Conservation (phyloP, 139 green algal genomes). For the Chlamydomonas eustigma region DNA sequence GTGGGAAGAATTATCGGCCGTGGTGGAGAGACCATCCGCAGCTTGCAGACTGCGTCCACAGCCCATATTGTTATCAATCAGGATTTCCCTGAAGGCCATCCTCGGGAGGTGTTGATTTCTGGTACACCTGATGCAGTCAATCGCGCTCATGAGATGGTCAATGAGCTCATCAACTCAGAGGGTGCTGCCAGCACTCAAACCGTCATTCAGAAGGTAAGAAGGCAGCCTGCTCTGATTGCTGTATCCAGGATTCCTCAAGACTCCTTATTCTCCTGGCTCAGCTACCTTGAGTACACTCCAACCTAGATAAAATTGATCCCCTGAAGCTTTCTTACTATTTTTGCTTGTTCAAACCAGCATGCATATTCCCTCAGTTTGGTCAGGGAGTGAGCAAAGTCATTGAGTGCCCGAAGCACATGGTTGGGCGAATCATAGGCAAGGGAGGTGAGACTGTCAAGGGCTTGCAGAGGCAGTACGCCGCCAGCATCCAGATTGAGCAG, state of each 20-base stretch:
- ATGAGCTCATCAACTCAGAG: constrained; percentile 81
- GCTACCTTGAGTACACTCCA: too few relatives aligned
- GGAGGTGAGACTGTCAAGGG: constrained; percentile 91
- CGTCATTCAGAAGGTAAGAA: constrained; percentile 79
- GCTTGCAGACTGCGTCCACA: constrained; percentile 79
- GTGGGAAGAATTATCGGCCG: constrained; percentile 94
- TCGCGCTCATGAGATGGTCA: constrained; percentile 68
- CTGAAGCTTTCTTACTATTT: neutral
- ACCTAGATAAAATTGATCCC: too few relatives aligned
- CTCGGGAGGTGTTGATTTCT: constrained; percentile 67
- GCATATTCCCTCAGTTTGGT: constrained; percentile 63
- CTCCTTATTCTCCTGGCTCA: neutral
- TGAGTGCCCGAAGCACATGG: constrained; percentile 82
- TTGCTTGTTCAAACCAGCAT: too few relatives aligned
- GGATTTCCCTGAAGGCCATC: constrained; percentile 48
- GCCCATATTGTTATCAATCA: constrained; percentile 74
- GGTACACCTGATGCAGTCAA: constrained; percentile 60
- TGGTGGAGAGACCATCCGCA: constrained; percentile 94
- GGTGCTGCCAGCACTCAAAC: neutral
- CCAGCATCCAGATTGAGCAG: constrained; percentile 85
- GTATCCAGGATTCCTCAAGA: neutral
- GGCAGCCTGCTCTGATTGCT: too few relatives aligned
- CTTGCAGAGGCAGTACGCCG: constrained; percentile 77
- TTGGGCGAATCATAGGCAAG: constrained; percentile 92
- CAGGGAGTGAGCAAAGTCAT: constrained; percentile 54